phyloP scores from a whole-genome alignment of 2,329 filamentous ascomycete genomes.

The Xylariaceae sp. region DNA sequence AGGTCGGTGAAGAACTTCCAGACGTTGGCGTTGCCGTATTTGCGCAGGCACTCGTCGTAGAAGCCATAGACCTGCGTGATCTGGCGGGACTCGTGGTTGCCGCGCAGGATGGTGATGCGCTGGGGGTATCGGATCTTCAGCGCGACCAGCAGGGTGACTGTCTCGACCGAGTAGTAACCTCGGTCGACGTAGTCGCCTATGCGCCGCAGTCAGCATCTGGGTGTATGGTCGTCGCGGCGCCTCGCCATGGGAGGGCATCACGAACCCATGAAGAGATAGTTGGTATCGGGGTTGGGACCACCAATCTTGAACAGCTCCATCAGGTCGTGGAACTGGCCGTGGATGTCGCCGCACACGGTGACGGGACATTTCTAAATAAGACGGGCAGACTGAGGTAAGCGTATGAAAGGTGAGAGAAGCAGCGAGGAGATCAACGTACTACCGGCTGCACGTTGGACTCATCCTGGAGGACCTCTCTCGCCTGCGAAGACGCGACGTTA shows the following conservation, averaged over 20 bases:
- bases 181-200: constrained; percentile 95
- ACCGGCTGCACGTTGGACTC: constrained; percentile 99
- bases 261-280: constrained; percentile 98
- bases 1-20: constrained; percentile 99
- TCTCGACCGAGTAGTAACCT: constrained; percentile 98
- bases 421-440: constrained; percentile 47
- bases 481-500: constrained; percentile 45
- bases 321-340: constrained; percentile 96
- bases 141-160: constrained; percentile 88
- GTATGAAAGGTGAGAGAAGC: constrained; percentile 1
- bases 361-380: constrained; percentile 99
- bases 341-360: constrained; percentile 97
- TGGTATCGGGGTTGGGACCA: constrained; percentile 94
- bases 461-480: constrained; percentile 90
- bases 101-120: constrained; percentile 95
- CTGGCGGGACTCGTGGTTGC: constrained; percentile 97
- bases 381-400: constrained; percentile 8
- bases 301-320: constrained; percentile 99
- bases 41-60: constrained; percentile 97
- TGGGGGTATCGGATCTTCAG: constrained; percentile 97
- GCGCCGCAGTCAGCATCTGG: constrained; percentile 9
- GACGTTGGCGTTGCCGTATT: constrained; percentile 98
- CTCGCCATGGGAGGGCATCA: constrained; percentile 1
- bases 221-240: background rate
- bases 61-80: constrained; percentile 99